Percentiles rank a stretch among this genome's conserved stretches.
Evolutionary conservation across 768 basidiomycete genomes (phyloP).

Genomic region (Calvatia gigantea): DNA sequence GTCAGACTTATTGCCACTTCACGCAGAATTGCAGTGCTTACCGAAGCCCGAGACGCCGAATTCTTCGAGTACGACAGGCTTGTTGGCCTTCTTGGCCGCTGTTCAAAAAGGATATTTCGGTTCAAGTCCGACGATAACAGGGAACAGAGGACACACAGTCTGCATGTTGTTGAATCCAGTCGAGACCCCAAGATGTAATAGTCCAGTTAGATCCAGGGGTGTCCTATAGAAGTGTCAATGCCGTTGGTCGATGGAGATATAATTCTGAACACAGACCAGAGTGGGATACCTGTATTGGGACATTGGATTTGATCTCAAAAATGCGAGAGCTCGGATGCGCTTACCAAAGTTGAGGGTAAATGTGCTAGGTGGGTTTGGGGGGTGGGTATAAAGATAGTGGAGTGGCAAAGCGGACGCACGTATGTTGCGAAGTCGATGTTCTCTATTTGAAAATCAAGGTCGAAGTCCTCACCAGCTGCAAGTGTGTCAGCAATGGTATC

Average conservation of each 20-base stretch:
- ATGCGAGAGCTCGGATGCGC: not conserved
- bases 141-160: conserved; percentile 25
- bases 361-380: conserved; percentile 28
- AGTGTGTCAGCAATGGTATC: not conserved
- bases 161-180: conserved; percentile 58
- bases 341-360: conserved; percentile 42
- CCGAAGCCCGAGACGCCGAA: conserved; percentile 49
- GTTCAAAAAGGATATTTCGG: not conserved
- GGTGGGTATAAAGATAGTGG: conserved; percentile 17
- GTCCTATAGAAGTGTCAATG: conserved; percentile 26
- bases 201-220: conserved; percentile 47
- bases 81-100: conserved; percentile 51
- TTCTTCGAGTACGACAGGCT: conserved; percentile 63
- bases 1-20: not conserved
- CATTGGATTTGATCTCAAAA: not conserved
- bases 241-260: not conserved
- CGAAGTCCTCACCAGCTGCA: conserved; percentile 53
- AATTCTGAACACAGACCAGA: conserved; percentile 23
- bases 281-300: conserved; percentile 31
- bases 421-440: conserved; percentile 58
- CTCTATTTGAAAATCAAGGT: conserved; percentile 39
- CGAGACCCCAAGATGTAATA: conserved; percentile 46
- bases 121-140: not conserved
- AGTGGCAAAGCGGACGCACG: conserved; percentile 28
- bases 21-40: conserved; percentile 20